phyloP scores from a whole-genome alignment of 1,284 basidiomycete species.

The Ceratobasidium sp. region DNA sequence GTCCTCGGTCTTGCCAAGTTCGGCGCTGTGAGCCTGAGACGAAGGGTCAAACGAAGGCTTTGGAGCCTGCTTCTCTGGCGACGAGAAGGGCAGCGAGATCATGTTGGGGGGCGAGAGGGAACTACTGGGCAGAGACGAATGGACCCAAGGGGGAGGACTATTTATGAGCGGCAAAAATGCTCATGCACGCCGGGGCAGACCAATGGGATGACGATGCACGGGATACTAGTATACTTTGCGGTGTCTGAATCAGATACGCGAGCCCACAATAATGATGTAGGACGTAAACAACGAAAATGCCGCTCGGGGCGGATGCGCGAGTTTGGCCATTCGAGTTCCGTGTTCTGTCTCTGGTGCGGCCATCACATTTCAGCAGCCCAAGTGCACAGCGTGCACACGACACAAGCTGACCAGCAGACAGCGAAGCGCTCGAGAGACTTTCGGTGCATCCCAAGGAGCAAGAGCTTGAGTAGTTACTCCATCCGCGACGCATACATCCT shows the following conservation, averaged over 20 bases:
- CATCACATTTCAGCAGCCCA: background rate
- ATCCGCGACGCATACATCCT: background rate
- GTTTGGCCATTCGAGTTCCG: conserved; percentile 35
- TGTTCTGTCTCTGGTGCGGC: background rate
- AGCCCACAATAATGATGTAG: background rate
- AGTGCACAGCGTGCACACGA: conserved; percentile 29
- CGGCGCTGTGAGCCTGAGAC: background rate
- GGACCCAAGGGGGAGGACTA: background rate
- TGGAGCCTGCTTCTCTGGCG: background rate
- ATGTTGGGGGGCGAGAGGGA: conserved; percentile 1
- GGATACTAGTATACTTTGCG: background rate
- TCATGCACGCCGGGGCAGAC: background rate
- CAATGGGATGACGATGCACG: background rate
- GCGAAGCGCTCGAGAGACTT: background rate
- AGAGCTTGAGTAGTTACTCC: conserved; percentile 10
- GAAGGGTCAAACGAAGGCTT: background rate
- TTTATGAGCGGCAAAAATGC: conserved; percentile 10
- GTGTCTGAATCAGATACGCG: background rate
- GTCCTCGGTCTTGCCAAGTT: conserved; percentile 20
- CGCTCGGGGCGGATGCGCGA: conserved; percentile 8
- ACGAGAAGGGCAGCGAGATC: conserved; percentile 16
- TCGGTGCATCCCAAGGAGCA: background rate
- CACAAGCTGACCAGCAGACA: conserved; percentile 2
- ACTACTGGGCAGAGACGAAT: background rate
- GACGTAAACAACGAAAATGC: background rate